These are phyloP conservation scores for Bisporella sp. DNA, from an alignment of 2,329 filamentous ascomycete species.

Conservation along the genomic window DNA sequence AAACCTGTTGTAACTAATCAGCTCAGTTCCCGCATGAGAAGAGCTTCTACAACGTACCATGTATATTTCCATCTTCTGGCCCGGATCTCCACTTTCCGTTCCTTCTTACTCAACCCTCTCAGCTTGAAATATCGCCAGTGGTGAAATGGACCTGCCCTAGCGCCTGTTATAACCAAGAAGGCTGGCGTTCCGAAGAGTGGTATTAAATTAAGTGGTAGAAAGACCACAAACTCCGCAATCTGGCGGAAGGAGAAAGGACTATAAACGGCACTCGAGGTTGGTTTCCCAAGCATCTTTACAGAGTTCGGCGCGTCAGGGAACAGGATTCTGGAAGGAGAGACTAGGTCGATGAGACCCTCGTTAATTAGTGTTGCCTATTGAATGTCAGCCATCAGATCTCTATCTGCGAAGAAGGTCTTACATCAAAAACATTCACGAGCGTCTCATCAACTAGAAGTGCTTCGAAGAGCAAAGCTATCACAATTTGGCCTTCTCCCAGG, in stretches of 20 bases:
- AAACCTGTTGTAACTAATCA: slow-evolving; percentile 38
- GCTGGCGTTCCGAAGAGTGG: slow-evolving; percentile 76
- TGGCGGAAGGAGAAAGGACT: slow-evolving; percentile 88
- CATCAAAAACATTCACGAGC: slow-evolving; percentile 78
- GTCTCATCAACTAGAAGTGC: slow-evolving; percentile 77
- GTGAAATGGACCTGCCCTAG: slow-evolving; percentile 78
- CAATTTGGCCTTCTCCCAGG: slow-evolving; percentile 57
- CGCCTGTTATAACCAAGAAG: slow-evolving; percentile 84
- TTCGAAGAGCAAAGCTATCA: slow-evolving; percentile 52
- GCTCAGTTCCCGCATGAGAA: too few relatives aligned
- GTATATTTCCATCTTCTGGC: slow-evolving; percentile 74
- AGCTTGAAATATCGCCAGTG: slow-evolving; percentile 90
- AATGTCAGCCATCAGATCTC: not conserved
- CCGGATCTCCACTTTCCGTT: slow-evolving; percentile 64
- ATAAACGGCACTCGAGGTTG: slow-evolving; percentile 69
- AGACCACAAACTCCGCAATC: slow-evolving; percentile 74
- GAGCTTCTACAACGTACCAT: slow-evolving; percentile 42
- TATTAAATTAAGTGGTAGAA: slow-evolving; percentile 79
- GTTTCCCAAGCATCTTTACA: slow-evolving; percentile 75
- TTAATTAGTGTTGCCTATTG: slow-evolving; percentile 61
- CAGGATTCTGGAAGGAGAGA: slow-evolving; percentile 58
- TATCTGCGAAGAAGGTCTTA: slow-evolving; percentile 24
- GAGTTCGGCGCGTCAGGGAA: slow-evolving; percentile 63
- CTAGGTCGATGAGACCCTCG: slow-evolving; percentile 60
- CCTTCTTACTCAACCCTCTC: slow-evolving; percentile 63